Evolutionary conservation across 2,329 filamentous ascomycete species (phyloP).

Genomic region (Aspergillus novoparasiticus): DNA sequence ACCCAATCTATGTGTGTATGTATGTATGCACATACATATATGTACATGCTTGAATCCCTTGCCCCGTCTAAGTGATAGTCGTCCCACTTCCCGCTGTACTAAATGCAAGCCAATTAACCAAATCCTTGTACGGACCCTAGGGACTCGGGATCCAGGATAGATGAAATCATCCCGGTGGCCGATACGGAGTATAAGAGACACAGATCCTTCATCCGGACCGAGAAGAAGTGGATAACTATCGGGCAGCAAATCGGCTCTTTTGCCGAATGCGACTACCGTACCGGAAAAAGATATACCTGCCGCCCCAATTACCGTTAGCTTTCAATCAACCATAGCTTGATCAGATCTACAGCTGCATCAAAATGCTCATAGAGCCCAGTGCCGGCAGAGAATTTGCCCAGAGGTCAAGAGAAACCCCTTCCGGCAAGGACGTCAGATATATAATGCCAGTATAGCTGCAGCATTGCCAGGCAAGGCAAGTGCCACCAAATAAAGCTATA

Average conservation of each 20-base stretch:
- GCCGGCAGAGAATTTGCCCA: not conserved
- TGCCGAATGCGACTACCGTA: conserved; percentile 46
- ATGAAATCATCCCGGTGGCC: not conserved
- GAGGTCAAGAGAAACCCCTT: not conserved
- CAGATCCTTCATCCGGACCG: not conserved
- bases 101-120: not conserved
- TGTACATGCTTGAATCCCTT: not conserved
- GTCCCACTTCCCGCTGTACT: not conserved
- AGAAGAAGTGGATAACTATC: conserved; percentile 18
- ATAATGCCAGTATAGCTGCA: conserved; percentile 7
- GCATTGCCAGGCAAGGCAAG: conserved; percentile 15
- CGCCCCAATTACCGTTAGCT: conserved; percentile 2
- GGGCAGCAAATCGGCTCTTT: conserved; percentile 43
- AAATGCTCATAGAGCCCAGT: not conserved
- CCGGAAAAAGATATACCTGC: conserved; percentile 48
- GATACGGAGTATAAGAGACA: not conserved
- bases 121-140: not conserved
- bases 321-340: conserved; percentile 4
- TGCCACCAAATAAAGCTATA: not conserved
- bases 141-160: not conserved
- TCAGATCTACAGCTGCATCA: not conserved
- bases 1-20: not conserved
- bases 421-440: not conserved
- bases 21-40: not conserved
- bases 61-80: not conserved